phyloP scores from a whole-genome alignment of 2,329 filamentous ascomycete species.

The Davidsoniella neocaledoniae region DNA sequence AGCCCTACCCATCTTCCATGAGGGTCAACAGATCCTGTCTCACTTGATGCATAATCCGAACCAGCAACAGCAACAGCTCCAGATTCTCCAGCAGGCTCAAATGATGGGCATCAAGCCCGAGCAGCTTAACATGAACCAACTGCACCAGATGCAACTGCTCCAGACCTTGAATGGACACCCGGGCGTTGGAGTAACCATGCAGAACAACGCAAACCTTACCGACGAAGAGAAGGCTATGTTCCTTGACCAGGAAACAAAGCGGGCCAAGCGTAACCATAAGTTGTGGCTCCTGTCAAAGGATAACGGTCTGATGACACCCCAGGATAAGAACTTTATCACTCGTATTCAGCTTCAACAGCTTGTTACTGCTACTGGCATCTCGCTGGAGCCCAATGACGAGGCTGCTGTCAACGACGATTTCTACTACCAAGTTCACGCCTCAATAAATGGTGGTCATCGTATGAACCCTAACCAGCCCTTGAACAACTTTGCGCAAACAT shows the following conservation, averaged over 20 bases:
- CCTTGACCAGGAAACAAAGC: conserved; percentile 78
- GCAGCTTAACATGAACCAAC: conserved; percentile 58
- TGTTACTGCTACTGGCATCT: conserved; percentile 77
- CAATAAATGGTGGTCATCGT: conserved; percentile 76
- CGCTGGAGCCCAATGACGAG: conserved; percentile 64
- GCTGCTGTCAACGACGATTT: conserved; percentile 81
- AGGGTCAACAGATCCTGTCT: conserved; percentile 29
- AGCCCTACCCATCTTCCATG: conserved; percentile 14
- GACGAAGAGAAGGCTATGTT: conserved; percentile 74
- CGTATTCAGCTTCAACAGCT: conserved; percentile 94
- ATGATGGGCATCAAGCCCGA: conserved; percentile 23
- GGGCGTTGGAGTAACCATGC: conserved; percentile 15
- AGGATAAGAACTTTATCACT: conserved; percentile 99
- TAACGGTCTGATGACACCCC: conserved; percentile 95
- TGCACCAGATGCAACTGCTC: conserved; percentile 25
- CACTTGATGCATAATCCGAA: conserved; percentile 20
- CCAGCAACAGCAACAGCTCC: conserved; percentile 16
- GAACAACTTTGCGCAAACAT: conserved; percentile 94
- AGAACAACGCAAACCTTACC: conserved; percentile 48
- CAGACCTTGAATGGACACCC: conserved; percentile 15
- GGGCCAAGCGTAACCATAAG: conserved; percentile 95
- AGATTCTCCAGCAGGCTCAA: conserved; percentile 23
- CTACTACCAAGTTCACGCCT: conserved; percentile 94
- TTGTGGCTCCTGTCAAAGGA: conserved; percentile 86
- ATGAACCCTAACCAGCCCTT: conserved; percentile 86